These are phyloP conservation scores for Aspergillus sp. DNA, from an alignment of 2,329 filamentous ascomycete species.

Conservation along the genomic window DNA sequence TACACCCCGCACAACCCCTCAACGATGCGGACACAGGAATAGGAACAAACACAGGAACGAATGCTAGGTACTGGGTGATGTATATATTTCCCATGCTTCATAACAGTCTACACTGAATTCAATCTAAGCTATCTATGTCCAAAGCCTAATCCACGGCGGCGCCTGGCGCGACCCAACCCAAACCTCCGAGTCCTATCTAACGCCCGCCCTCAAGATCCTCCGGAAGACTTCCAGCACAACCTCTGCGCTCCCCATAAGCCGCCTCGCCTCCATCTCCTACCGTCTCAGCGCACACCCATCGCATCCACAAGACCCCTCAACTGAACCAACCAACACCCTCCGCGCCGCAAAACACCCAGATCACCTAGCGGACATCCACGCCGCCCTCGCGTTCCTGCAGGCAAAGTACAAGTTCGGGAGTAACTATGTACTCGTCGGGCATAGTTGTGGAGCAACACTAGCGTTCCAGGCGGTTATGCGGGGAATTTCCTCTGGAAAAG, in stretches of 20 bases:
- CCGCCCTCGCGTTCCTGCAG: slow-evolving; percentile 48
- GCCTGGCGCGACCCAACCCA: slow-evolving; percentile 54
- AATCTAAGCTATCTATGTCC: not conserved
- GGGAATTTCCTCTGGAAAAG: slow-evolving; percentile 16
- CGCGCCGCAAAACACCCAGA: slow-evolving; percentile 50
- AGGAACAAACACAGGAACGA: not conserved
- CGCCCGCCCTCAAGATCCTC: slow-evolving; percentile 39
- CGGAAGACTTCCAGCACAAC: slow-evolving; percentile 25
- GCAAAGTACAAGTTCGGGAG: slow-evolving; percentile 43
- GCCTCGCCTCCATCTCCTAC: slow-evolving; percentile 52
- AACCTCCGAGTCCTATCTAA: slow-evolving; percentile 40
- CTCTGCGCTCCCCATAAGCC: slow-evolving; percentile 35
- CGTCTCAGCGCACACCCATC: slow-evolving; percentile 49
- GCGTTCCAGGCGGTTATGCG: slow-evolving; percentile 51
- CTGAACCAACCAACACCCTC: slow-evolving; percentile 26
- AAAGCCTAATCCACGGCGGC: slow-evolving; percentile 54
- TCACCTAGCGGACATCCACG: slow-evolving; percentile 48
- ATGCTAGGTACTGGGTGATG: slow-evolving; percentile 46
- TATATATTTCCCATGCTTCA: slow-evolving; percentile 24
- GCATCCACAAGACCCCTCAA: slow-evolving; percentile 41
- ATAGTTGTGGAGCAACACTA: slow-evolving; percentile 53
- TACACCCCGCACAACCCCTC: slow-evolving; percentile 21
- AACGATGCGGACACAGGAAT: not conserved
- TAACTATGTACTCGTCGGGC: slow-evolving; percentile 50
- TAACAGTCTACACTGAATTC: slow-evolving; percentile 1